Evolutionary conservation across 2,329 filamentous ascomycete genomes (phyloP), one percentile per base, ranked within the genome.

Genomic region (Trichoderma sp.): DNA sequence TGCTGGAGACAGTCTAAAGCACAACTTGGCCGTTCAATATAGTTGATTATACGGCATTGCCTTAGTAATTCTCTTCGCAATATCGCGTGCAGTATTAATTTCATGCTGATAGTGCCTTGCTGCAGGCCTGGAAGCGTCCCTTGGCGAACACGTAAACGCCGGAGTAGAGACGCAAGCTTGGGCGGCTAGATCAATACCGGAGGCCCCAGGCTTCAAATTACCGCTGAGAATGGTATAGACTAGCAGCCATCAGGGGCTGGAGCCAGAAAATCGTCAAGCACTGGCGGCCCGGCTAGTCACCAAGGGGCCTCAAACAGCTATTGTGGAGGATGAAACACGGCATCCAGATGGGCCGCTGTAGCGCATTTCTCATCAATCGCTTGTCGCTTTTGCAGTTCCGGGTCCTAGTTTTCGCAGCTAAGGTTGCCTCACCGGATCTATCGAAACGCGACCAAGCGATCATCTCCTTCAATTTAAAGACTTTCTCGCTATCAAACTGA

Each of bases 321-420:
- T 60, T 59, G 62, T 62, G 61, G 57, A 58, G 49, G 68, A 66
- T 70, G 68, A 70, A 70, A 70, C 68, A 67, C 68, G 68, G 68
- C 52, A 40, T 67, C 56, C 33, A 47, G 29, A 43, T 62, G 49
- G 49, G 58, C 58, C 63, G 29, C 16, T 35, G 58, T 55, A 68
- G 37, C 58, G 58, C 37, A 62, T 21, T 47, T 47, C 66, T 29
- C 52, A 56, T 31, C 31, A 29, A 33, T 49, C 58, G 19, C 52
- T 29, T 63, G 57, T 57, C 58, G 52, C 33, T 57, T 49, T 56
- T 29, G 40, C 35, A 40, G 58, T 59, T 57, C 29, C 37, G 52
- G 16, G 52, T 49, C 52, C 37, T 66, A 37, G 52, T 49, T 35
- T 57, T 58, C 21, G 37, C 53, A 33, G 27, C 63, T 67, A 49